Conservation (phyloP, 805 yeast genomes). For the Starmerella potacharoeniae region DNA sequence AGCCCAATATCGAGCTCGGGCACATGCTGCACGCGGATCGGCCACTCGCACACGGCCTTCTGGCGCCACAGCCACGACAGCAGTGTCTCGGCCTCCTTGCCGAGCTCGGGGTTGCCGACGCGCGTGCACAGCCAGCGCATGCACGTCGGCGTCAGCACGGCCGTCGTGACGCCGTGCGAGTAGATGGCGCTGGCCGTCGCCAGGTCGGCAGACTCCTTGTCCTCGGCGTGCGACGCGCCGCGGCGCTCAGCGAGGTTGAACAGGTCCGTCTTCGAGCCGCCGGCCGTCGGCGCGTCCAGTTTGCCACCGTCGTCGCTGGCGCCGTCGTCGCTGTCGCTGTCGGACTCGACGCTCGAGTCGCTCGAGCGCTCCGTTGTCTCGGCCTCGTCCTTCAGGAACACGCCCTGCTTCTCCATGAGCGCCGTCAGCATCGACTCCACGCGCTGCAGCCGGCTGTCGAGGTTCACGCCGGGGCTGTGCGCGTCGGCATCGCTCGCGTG, state of each 20-base stretch:
- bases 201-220: constrained; percentile 9
- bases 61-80: constrained; percentile 12
- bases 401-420: constrained; percentile 9
- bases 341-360: not conserved
- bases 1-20: constrained; percentile 9
- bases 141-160: constrained; percentile 13
- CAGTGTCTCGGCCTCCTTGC: constrained; percentile 9
- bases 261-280: not conserved
- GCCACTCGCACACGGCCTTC: not conserved
- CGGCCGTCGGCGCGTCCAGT: not conserved
- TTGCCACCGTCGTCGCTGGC: not conserved
- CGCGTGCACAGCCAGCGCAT: constrained; percentile 17
- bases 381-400: not conserved
- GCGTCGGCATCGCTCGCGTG: constrained; percentile 37
- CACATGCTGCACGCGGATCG: not conserved
- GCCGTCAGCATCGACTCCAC: constrained; percentile 24
- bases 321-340: not conserved
- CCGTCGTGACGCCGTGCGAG: constrained; percentile 16
- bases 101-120: constrained; percentile 14
- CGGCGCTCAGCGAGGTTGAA: constrained; percentile 12
- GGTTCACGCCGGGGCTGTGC: not conserved
- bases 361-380: not conserved
- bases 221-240: not conserved
- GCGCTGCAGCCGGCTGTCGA: constrained; percentile 20
- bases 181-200: constrained; percentile 7